A percentile compares a stretch with the other conserved stretches of the same genome.
Conservation (phyloP, 371 early-diverging fungal genomes). For the Lichtheimia hyalospora region DNA sequence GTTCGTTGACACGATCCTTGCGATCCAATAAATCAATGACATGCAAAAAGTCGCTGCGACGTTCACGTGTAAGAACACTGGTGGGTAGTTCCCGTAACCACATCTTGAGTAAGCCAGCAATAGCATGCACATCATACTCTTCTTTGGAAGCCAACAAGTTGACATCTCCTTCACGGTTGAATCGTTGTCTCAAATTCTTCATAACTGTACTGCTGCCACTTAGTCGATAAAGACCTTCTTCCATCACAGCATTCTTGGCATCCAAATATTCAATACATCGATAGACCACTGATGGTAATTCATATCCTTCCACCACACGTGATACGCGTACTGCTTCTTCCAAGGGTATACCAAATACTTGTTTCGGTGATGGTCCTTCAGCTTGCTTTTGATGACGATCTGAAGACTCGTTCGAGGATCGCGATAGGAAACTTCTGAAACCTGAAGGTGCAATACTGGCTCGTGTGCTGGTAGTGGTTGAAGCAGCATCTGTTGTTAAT, state of each 20-base stretch:
- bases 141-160: constrained; percentile 54
- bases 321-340: constrained; percentile 68
- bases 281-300: constrained; percentile 89
- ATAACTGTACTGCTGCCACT: constrained; percentile 80
- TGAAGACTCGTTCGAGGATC: constrained; percentile 16
- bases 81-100: constrained; percentile 80
- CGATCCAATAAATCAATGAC: constrained; percentile 65
- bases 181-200: constrained; percentile 72
- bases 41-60: constrained; percentile 66
- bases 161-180: constrained; percentile 75
- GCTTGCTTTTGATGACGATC: background rate
- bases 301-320: constrained; percentile 67
- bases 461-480: background rate
- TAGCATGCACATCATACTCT: constrained; percentile 75
- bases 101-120: constrained; percentile 82
- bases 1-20: constrained; percentile 56
- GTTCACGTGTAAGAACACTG: constrained; percentile 71
- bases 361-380: constrained; percentile 25
- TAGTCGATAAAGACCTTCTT: constrained; percentile 95
- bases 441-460: constrained; percentile 13
- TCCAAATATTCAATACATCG: constrained; percentile 96
- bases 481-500: background rate
- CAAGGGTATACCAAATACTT: constrained; percentile 75
- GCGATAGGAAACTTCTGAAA: constrained; percentile 25
- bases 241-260: constrained; percentile 71